Evolutionary conservation across 768 basidiomycete genomes (phyloP), one percentile per base, ranked within the genome.

Genomic region (Cystobasidium tubakii): DNA sequence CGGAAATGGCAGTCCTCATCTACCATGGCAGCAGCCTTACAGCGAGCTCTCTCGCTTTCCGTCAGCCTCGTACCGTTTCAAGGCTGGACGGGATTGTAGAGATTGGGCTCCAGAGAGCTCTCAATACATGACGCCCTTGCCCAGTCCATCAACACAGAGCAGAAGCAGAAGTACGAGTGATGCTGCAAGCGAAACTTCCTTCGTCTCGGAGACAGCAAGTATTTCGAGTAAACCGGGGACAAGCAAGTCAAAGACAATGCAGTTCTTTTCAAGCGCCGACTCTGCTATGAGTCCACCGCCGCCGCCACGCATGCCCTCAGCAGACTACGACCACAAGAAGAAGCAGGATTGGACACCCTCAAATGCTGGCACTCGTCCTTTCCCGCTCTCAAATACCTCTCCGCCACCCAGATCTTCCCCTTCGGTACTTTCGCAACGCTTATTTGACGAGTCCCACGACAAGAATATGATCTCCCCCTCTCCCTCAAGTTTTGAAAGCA

Each of bases 31-130:
- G 69, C 69, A 71, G 29, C 69, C 69, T 17, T 71, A 71, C 27
- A 71, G 69, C 39, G 69, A 71, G 42, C 55, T 71, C 7, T 71
- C 69, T 21, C 69, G 69, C 54, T 71, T 71, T 60, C 69, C 69
- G 25, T 71, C 69, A 12, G 69, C 69, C 9, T 71, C 69, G 55
- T 31, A 69, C 23, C 66, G 66, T 31, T 50, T 50, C 63, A 65
- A 23, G 23, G 3, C 36, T 23, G 46, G 66, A 7, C 62, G 44
- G 27, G 46, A 54, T n/a, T 6, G 25, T 62, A 69, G 27, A 27
- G 66, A 69, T 10, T 69, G 66, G 66, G 10, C 42, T 19, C 46
- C 66, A 19, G 66, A 69, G 7, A 44, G 66, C 23, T 25, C 66
- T 10, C 53, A 46, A 34, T 71, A 42, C 39, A 71, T 71, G 69